Percentiles rank a stretch among this genome's conserved stretches.
These are phyloP conservation scores for Epichloe sp. DNA, from an alignment of 2,329 filamentous ascomycete genomes.

Conservation along the genomic window DNA sequence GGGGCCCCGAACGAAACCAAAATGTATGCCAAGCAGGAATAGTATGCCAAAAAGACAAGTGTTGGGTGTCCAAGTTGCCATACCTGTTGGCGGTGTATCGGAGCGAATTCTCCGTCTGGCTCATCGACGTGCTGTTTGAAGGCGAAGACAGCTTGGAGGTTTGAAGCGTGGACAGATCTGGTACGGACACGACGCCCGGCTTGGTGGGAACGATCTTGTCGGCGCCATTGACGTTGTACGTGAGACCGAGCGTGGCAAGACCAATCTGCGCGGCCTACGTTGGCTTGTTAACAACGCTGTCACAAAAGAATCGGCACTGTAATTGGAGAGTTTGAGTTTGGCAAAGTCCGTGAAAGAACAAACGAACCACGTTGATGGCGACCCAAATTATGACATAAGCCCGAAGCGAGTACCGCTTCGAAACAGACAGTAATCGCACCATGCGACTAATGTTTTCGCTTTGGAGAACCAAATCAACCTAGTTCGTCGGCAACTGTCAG, in stretches of 20 bases:
- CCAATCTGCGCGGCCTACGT: constrained; percentile 27
- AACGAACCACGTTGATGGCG: constrained; percentile 12
- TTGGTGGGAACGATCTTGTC: constrained; percentile 18
- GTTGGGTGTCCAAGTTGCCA: no score
- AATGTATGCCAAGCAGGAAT: no score
- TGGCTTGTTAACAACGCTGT: not conserved
- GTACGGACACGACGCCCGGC: constrained; percentile 22
- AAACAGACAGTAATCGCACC: constrained; percentile 9
- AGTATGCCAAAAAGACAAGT: no score
- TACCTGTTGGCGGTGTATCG: constrained; percentile 30
- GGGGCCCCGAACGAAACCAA: no score
- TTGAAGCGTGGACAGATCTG: constrained; percentile 23
- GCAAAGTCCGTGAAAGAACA: not conserved
- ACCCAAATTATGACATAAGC: constrained; percentile 12
- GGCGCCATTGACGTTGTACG: constrained; percentile 28
- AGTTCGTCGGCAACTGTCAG: no score
- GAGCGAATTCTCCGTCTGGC: constrained; percentile 17
- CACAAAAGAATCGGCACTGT: no score
- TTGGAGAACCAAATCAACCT: constrained; percentile 12
- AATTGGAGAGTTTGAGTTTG: not conserved
- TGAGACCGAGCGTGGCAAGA: constrained; percentile 28
- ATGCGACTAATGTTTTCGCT: constrained; percentile 14
- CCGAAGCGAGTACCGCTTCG: constrained; percentile 8
- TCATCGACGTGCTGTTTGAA: not conserved
- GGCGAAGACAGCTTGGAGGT: constrained; percentile 14